Conservation (phyloP, 768 basidiomycete species). For the Pisolithus marmoratus region DNA sequence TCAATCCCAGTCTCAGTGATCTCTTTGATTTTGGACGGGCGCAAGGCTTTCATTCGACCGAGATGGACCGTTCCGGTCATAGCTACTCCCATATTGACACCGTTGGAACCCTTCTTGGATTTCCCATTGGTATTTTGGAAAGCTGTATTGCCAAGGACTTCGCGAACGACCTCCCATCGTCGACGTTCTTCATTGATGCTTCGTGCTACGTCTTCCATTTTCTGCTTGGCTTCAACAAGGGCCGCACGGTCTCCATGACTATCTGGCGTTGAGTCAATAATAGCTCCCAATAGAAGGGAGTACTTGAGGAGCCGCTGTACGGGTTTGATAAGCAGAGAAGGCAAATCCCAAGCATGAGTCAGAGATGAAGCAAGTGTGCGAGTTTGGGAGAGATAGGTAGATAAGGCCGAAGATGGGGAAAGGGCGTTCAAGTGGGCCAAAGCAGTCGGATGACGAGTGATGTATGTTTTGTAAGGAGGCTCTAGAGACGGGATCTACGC, state of each 20-base stretch:
- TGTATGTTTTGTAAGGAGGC: conserved; percentile 71
- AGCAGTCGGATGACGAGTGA: conserved; percentile 72
- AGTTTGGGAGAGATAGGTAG: conserved; percentile 61
- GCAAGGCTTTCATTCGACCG: conserved; percentile 53
- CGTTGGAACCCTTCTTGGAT: conserved; percentile 32
- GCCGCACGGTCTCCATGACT: conserved; percentile 54
- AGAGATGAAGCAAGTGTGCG: conserved; percentile 60
- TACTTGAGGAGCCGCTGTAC: conserved; percentile 96
- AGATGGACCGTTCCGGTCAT: conserved; percentile 54
- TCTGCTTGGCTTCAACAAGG: conserved; percentile 25
- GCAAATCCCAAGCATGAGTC: conserved; percentile 88
- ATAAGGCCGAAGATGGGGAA: conserved; percentile 39
- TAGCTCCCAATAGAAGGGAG: conserved; percentile 72
- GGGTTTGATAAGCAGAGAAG: conserved; percentile 94
- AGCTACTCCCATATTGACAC: conserved; percentile 37
- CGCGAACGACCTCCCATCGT: conserved; percentile 73
- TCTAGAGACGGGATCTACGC: conserved; percentile 64
- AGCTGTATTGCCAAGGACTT: conserved; percentile 48
- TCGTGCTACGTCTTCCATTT: conserved; percentile 68
- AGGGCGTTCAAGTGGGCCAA: conserved; percentile 58
- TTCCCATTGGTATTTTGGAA: conserved; percentile 34
- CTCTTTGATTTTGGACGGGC: conserved; percentile 30
- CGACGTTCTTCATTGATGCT: conserved; percentile 76
- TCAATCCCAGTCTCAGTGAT: conserved; percentile 22
- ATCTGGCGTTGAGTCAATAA: conserved; percentile 70